Evolutionary conservation across 495 filamentous ascomycete species (phyloP).

Genomic region (Hamigera avellanea): DNA sequence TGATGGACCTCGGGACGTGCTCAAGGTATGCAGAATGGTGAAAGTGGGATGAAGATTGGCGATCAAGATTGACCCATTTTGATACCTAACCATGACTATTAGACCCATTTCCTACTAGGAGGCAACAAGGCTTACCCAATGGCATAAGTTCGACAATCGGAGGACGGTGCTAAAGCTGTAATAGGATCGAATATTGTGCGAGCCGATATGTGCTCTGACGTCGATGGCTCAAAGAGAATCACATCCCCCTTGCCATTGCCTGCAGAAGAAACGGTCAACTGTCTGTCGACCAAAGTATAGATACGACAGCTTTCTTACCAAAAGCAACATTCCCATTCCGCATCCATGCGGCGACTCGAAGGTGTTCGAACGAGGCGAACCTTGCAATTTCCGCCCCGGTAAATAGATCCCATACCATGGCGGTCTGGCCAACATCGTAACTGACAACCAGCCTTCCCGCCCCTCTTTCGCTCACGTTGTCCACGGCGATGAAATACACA

Average conservation of each 20-base stretch:
- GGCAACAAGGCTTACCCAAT: conserved; percentile 60
- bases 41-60: conserved; percentile 84
- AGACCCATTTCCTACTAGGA: conserved; percentile 4
- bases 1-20: conserved; percentile 68
- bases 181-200: conserved; percentile 91
- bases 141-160: conserved; percentile 94
- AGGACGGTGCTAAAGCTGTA: conserved; percentile 75
- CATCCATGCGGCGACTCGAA: conserved; percentile 89
- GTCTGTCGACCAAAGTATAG: neutral
- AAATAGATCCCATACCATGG: conserved; percentile 94
- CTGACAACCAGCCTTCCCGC: conserved; percentile 81
- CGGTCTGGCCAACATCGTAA: conserved; percentile 82
- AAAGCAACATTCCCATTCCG: conserved; percentile 94
- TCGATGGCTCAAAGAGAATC: conserved; percentile 86
- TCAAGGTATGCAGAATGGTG: conserved; percentile 88
- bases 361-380: conserved; percentile 79
- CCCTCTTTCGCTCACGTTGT: conserved; percentile 84
- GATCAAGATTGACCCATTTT: conserved; percentile 89
- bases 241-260: conserved; percentile 86
- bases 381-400: conserved; percentile 83
- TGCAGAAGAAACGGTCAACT: conserved; percentile 23
- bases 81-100: conserved; percentile 51
- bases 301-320: conserved; percentile 41
- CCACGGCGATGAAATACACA: conserved; percentile 71
- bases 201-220: conserved; percentile 85